Conservation (phyloP, 2,329 filamentous ascomycete genomes). For the Sclerotinia minor region DNA sequence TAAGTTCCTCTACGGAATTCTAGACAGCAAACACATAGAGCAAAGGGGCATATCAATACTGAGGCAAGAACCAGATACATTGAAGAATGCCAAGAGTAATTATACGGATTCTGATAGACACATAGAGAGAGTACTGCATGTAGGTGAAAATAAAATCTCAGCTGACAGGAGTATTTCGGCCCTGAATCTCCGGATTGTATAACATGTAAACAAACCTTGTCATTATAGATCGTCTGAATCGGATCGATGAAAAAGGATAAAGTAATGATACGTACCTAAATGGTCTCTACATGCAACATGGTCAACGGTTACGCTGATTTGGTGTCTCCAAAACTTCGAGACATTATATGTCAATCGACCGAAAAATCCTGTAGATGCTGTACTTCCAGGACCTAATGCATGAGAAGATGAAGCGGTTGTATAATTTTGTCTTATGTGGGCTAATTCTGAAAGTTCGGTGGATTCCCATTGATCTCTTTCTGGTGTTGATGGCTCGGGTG, state of each 20-base stretch:
- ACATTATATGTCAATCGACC: conserved; percentile 32
- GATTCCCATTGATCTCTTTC: conserved; percentile 35
- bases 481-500: conserved; percentile 11
- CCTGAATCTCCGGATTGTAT: conserved; percentile 24
- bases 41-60: neutral
- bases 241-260: conserved; percentile 27
- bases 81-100: neutral
- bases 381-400: conserved; percentile 15
- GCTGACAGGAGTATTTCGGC: conserved; percentile 24
- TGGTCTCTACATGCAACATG: conserved; percentile 55
- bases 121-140: neutral
- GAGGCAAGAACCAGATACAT: conserved; percentile 1
- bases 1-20: conserved; percentile 2
- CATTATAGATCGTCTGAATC: neutral
- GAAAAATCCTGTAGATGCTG: conserved; percentile 26
- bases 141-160: conserved; percentile 14
- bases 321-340: conserved; percentile 49
- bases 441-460: conserved; percentile 34
- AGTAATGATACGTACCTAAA: conserved; percentile 49
- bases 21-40: neutral
- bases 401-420: conserved; percentile 30
- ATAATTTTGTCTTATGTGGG: conserved; percentile 34
- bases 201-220: conserved; percentile 22
- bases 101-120: neutral
- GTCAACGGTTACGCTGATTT: conserved; percentile 53